Conservation (phyloP, 129 eudicot genomes). For the Flaveria bidentis region DNA sequence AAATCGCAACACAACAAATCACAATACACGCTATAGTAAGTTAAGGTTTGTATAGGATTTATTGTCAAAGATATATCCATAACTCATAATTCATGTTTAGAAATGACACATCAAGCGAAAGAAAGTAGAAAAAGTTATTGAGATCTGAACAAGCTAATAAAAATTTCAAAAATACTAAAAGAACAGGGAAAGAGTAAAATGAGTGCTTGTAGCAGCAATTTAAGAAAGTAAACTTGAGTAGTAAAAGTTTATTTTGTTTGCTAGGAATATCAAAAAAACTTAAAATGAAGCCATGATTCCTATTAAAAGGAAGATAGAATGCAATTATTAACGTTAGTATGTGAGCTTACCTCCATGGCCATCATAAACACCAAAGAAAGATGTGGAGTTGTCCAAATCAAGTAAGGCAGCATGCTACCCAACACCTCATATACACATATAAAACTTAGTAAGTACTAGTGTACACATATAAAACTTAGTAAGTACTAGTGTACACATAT, state of each 20-base stretch:
- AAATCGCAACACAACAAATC: background rate
- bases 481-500: conserved; percentile 28
- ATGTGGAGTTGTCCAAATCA: conserved; percentile 72
- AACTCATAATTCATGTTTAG: background rate
- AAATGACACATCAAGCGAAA: conserved; percentile 17
- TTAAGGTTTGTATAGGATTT: background rate
- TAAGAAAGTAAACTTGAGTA: conserved; percentile 14
- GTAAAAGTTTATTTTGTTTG: conserved; percentile 2
- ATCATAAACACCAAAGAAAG: conserved; percentile 94
- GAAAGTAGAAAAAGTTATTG: background rate
- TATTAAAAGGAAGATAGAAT: conserved; percentile 16
- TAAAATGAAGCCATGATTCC: conserved; percentile 5
- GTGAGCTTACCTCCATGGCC: conserved; percentile 91
- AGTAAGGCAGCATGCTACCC: conserved; percentile 82
- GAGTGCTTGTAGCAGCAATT: conserved; percentile 9
- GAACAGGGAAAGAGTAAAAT: background rate
- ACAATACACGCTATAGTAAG: background rate
- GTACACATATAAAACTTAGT: conserved; percentile 21
- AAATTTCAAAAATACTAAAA: background rate
- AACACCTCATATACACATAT: conserved; percentile 35
- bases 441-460: conserved; percentile 16
- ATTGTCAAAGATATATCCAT: background rate
- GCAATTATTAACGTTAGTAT: conserved; percentile 1
- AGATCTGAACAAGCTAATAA: background rate
- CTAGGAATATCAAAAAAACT: background rate